Evolutionary conservation across 2,329 filamentous ascomycete species (phyloP).

Genomic region (Penicillium italicum): DNA sequence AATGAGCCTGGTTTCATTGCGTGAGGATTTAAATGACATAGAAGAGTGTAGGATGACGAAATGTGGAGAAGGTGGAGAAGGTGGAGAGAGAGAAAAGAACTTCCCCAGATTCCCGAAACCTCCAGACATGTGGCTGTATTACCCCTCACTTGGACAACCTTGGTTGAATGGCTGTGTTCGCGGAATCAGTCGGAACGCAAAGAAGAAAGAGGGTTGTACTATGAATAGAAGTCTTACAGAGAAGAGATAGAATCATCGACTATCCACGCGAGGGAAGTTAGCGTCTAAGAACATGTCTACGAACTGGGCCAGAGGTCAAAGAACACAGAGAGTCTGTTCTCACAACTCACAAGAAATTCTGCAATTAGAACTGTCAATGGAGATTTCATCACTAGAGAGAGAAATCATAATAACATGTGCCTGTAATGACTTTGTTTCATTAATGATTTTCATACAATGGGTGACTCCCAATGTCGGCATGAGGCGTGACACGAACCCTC

Average conservation of each 20-base stretch:
- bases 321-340: neutral
- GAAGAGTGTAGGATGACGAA: neutral
- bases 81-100: constrained; percentile 1
- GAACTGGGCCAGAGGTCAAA: too few species aligned
- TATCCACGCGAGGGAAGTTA: too few species aligned
- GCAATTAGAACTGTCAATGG: neutral
- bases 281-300: too few species aligned
- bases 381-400: neutral
- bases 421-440: neutral
- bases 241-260: too few species aligned
- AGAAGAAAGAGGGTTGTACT: neutral
- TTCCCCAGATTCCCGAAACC: constrained; percentile 3
- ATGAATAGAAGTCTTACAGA: too few species aligned
- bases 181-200: neutral
- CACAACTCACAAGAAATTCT: neutral
- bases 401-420: neutral
- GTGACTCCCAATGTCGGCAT: neutral
- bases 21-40: neutral
- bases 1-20: constrained; percentile 1
- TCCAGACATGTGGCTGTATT: neutral
- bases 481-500: neutral
- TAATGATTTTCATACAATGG: neutral
- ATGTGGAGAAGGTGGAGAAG: neutral
- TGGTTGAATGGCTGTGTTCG: neutral
- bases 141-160: constrained; percentile 2